These are phyloP conservation scores for Lentinula detonsa DNA, from an alignment of 768 basidiomycete genomes.

Conservation along the genomic window DNA sequence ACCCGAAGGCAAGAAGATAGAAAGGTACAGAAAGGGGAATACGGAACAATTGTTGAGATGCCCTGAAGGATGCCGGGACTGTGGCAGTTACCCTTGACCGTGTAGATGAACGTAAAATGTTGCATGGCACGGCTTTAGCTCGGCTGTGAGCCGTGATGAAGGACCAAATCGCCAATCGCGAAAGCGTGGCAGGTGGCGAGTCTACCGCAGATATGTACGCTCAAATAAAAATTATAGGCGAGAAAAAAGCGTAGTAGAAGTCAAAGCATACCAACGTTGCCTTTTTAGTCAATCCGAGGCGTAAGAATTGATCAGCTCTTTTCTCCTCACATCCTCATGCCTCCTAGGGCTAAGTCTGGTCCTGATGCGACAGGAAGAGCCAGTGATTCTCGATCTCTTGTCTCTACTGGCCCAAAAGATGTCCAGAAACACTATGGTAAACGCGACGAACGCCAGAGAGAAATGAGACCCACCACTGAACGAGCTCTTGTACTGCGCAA, in stretches of 20 bases:
- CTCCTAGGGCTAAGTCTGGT: constrained; percentile 19
- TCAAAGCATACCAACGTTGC: not conserved
- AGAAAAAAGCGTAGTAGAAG: not conserved
- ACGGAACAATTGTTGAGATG: not conserved
- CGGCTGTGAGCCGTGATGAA: not conserved
- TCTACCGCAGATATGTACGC: not conserved
- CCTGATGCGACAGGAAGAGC: constrained; percentile 18
- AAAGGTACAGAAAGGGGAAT: constrained; percentile 11
- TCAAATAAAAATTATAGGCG: not conserved
- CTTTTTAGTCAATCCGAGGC: not conserved
- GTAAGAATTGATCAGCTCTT: not conserved
- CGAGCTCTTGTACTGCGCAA: constrained; percentile 71
- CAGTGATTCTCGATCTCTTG: constrained; percentile 34
- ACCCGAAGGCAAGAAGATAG: constrained; percentile 2
- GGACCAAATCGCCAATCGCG: too few relatives aligned
- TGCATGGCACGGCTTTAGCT: not conserved
- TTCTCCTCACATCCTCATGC: constrained; percentile 8
- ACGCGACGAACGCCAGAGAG: constrained; percentile 33
- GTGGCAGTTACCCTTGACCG: not conserved
- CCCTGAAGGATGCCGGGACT: not conserved
- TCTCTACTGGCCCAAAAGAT: constrained; percentile 50
- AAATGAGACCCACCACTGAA: constrained; percentile 42
- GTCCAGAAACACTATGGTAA: constrained; percentile 31
- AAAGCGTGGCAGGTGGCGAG: not conserved
- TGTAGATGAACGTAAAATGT: not conserved